Conservation (phyloP, 2,329 filamentous ascomycete genomes). For the Microcera coccophila region DNA sequence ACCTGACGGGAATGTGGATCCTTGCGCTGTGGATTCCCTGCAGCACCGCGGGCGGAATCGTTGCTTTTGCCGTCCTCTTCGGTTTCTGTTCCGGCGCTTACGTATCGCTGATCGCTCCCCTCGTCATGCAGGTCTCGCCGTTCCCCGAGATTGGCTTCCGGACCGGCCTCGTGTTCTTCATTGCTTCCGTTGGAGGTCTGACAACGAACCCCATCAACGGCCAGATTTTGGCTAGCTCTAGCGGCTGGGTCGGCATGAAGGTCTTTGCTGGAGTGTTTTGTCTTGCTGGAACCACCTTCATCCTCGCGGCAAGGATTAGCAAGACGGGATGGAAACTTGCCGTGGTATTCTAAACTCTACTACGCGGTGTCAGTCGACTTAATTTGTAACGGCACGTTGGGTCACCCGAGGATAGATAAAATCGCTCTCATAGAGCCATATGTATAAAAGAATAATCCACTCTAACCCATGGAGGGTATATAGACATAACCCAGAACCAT, state of each 20-base stretch:
- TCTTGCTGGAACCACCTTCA: slow-evolving; percentile 27
- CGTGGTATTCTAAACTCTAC: slow-evolving; percentile 26
- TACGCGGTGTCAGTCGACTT: too few relatives aligned
- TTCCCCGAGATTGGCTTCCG: slow-evolving; percentile 50
- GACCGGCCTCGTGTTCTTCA: slow-evolving; percentile 38
- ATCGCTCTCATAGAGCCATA: too few relatives aligned
- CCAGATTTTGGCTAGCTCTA: slow-evolving; percentile 31
- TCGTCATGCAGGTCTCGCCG: slow-evolving; percentile 51
- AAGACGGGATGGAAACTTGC: slow-evolving; percentile 25
- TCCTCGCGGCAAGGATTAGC: slow-evolving; percentile 22
- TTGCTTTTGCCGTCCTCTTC: slow-evolving; percentile 40
- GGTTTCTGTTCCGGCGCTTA: slow-evolving; percentile 43
- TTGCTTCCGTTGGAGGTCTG: slow-evolving; percentile 50
- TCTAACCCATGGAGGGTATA: too few relatives aligned
- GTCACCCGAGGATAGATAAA: too few relatives aligned
- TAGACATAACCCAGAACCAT: too few relatives aligned
- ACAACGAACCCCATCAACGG: slow-evolving; percentile 56
- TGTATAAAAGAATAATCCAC: too few relatives aligned
- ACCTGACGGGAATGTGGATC: slow-evolving; percentile 35
- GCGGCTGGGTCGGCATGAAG: slow-evolving; percentile 35
- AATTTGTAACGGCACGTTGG: too few relatives aligned
- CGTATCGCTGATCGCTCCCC: slow-evolving; percentile 36
- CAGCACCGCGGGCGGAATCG: slow-evolving; percentile 24
- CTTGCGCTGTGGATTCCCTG: slow-evolving; percentile 44
- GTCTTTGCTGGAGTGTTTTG: slow-evolving; percentile 24